Percentiles rank a stretch among this genome's conserved stretches.
Evolutionary conservation across 805 yeast genomes (phyloP).

Genomic region (Nakazawaea laoshanensis): DNA sequence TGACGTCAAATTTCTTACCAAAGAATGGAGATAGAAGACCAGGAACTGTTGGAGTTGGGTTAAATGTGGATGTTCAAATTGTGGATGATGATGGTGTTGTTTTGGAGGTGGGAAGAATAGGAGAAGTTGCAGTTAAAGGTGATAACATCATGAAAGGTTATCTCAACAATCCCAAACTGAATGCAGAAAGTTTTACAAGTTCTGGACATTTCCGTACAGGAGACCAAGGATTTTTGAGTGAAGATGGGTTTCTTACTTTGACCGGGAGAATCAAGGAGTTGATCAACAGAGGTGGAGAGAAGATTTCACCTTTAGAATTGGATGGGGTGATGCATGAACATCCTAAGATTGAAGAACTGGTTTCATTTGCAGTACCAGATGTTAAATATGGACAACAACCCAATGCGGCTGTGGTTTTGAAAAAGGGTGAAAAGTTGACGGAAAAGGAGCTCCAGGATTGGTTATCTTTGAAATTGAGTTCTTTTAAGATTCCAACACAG

Average conservation of each 20-base stretch:
- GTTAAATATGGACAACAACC: slow-evolving; percentile 65
- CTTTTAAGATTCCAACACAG: slow-evolving; percentile 53
- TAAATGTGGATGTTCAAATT: slow-evolving; percentile 59
- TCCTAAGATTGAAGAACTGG: slow-evolving; percentile 62
- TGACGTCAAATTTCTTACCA: slow-evolving; percentile 64
- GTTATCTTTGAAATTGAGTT: slow-evolving; percentile 36
- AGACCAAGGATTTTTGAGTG: slow-evolving; percentile 60
- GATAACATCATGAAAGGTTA: slow-evolving; percentile 65
- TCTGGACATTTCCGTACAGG: slow-evolving; percentile 68
- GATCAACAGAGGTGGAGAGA: slow-evolving; percentile 73
- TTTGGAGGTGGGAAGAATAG: slow-evolving; percentile 42
- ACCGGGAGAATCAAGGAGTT: slow-evolving; percentile 71
- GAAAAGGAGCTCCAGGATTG: slow-evolving; percentile 37
- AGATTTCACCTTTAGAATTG: slow-evolving; percentile 65
- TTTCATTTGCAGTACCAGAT: slow-evolving; percentile 60
- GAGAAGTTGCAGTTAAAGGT: slow-evolving; percentile 66
- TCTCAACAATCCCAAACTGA: slow-evolving; percentile 64
- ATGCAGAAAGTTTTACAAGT: slow-evolving; percentile 39
- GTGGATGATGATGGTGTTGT: slow-evolving; percentile 42
- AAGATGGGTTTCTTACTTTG: slow-evolving; percentile 48
- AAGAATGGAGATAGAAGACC: slow-evolving; percentile 58
- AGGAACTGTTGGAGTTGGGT: slow-evolving; percentile 58
- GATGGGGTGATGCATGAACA: slow-evolving; percentile 54
- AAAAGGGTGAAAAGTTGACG: slow-evolving; percentile 26
- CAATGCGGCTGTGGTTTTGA: slow-evolving; percentile 59